Conservation (phyloP, 345 rosid species). For the Draba incana region DNA sequence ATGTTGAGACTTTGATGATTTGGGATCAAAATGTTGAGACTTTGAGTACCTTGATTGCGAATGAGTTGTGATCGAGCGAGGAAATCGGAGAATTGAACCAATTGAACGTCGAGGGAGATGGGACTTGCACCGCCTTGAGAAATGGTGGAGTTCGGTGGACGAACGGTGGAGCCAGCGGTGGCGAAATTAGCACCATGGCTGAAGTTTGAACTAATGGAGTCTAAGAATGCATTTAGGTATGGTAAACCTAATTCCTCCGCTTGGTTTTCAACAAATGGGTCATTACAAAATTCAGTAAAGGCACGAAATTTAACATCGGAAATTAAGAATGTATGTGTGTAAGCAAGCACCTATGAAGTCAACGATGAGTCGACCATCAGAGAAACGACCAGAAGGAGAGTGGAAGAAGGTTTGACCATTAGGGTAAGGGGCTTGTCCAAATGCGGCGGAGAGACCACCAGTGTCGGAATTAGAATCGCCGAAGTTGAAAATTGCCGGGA, state of each 20-base stretch:
- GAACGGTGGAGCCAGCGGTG: conserved; percentile 72
- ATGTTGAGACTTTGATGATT: conserved; percentile 18
- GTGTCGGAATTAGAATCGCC: conserved; percentile 54
- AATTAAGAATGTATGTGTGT: not conserved
- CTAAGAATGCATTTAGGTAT: conserved; percentile 57
- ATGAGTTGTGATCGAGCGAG: conserved; percentile 45
- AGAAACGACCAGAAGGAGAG: conserved; percentile 62
- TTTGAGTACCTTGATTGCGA: conserved; percentile 50
- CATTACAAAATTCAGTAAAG: not conserved
- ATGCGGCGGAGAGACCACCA: conserved; percentile 65
- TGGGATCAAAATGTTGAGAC: conserved; percentile 18
- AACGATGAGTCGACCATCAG: conserved; percentile 67
- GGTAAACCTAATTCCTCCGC: conserved; percentile 59
- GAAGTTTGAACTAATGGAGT: conserved; percentile 70
- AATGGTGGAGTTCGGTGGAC: conserved; percentile 62
- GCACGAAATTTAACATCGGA: not conserved
- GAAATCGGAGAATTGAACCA: conserved; percentile 63
- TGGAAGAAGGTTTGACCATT: conserved; percentile 64
- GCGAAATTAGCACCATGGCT: conserved; percentile 89
- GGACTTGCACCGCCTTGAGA: conserved; percentile 71
- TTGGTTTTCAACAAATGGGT: conserved; percentile 32
- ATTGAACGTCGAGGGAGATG: conserved; percentile 66
- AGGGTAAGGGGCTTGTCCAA: conserved; percentile 61
- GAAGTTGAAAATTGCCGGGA: conserved; percentile 48
- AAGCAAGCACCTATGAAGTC: conserved; percentile 60